These are phyloP conservation scores for Agaricales sp. DNA, from an alignment of 1,284 basidiomycete genomes.

Conservation along the genomic window DNA sequence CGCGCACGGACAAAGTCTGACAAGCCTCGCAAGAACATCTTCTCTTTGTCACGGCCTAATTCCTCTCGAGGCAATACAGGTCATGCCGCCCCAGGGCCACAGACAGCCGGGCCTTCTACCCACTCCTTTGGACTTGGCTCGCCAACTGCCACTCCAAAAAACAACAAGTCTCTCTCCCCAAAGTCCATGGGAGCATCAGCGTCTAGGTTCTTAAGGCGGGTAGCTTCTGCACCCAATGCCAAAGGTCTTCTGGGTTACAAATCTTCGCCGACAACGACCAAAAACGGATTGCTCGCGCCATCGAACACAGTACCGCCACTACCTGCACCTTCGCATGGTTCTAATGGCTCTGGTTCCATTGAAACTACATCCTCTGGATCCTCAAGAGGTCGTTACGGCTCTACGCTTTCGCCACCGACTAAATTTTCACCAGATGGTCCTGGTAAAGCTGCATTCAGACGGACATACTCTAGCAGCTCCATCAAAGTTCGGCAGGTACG, in stretches of 20 bases:
- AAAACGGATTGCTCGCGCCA: constrained; percentile 75
- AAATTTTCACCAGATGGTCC: constrained; percentile 30
- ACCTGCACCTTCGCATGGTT: constrained; percentile 30
- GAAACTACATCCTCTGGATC: constrained; percentile 68
- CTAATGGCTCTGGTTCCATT: constrained; percentile 53
- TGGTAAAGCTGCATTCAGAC: constrained; percentile 68
- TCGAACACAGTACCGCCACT: constrained; percentile 34
- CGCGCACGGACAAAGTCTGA: constrained; percentile 49
- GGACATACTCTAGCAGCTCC: constrained; percentile 96
- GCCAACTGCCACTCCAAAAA: constrained; percentile 20
- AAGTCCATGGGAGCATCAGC: constrained; percentile 60
- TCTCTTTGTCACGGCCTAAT: constrained; percentile 9
- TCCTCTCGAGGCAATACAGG: constrained; percentile 13
- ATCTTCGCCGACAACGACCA: constrained; percentile 37
- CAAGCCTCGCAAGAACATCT: constrained; percentile 24
- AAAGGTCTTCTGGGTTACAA: constrained; percentile 67
- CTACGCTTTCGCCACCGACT: constrained; percentile 20
- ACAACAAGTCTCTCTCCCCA: constrained; percentile 38
- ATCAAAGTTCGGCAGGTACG: constrained; percentile 88
- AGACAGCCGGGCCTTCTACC: constrained; percentile 23
- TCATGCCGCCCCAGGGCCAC: constrained; percentile 17
- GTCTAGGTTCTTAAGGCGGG: constrained; percentile 83
- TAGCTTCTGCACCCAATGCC: constrained; percentile 93
- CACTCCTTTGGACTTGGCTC: constrained; percentile 23
- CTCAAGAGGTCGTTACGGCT: constrained; percentile 33